Conservation (phyloP, 306 rosid genomes). For the Pachyrhizus erosus region DNA sequence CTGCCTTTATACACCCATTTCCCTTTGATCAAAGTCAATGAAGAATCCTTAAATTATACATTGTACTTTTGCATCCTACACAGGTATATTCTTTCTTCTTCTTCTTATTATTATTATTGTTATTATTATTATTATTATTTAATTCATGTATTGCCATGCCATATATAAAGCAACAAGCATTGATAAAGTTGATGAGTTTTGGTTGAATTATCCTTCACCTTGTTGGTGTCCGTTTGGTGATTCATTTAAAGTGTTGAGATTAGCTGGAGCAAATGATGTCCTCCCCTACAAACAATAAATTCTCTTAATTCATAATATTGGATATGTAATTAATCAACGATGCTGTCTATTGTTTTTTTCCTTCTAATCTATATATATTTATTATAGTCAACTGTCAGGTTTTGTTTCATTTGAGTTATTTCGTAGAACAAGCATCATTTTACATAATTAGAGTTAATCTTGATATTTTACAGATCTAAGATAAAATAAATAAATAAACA, state of each 20-base stretch:
- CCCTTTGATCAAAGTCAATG: constrained; percentile 50
- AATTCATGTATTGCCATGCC: neutral
- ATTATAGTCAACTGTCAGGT: too few relatives aligned
- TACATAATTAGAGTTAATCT: too few relatives aligned
- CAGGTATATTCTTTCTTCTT: neutral
- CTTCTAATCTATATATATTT: too few relatives aligned
- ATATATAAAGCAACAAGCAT: neutral
- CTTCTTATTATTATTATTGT: neutral
- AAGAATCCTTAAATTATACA: neutral
- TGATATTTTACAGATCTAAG: too few relatives aligned
- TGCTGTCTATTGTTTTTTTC: too few relatives aligned
- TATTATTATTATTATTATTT: neutral
- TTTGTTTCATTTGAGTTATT: too few relatives aligned
- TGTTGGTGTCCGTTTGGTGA: neutral
- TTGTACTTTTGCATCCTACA: neutral
- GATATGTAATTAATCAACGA: too few relatives aligned
- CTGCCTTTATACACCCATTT: constrained; percentile 69
- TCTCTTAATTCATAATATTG: too few relatives aligned
- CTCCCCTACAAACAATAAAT: too few relatives aligned
- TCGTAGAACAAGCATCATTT: too few relatives aligned
- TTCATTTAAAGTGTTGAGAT: neutral
- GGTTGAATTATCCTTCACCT: neutral
- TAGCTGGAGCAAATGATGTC: neutral
- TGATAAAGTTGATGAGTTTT: neutral
- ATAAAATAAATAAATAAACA: too few relatives aligned